A percentile compares a stretch with the other conserved stretches of the same genome.
These are phyloP conservation scores for Teunomyces panamensis DNA, from an alignment of 805 yeast species.

Conservation along the genomic window DNA sequence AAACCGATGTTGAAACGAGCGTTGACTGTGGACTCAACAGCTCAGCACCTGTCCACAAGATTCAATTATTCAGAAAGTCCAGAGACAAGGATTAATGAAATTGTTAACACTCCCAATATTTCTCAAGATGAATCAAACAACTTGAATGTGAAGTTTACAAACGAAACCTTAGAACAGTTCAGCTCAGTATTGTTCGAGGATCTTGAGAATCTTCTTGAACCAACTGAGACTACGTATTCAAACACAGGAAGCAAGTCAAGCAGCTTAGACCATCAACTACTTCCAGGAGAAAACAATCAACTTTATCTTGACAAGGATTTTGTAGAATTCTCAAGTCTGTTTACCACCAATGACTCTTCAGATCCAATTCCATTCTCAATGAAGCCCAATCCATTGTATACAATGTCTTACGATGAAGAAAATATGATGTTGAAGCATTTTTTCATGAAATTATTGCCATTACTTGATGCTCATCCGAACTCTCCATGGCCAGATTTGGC, in stretches of 20 bases:
- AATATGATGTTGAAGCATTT: conserved; percentile 55
- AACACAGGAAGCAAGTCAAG: not conserved
- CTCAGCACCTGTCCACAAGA: not conserved
- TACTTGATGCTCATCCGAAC: conserved; percentile 58
- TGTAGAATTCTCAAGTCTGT: not conserved
- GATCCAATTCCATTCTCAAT: not conserved
- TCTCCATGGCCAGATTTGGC: conserved; percentile 63
- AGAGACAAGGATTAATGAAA: not conserved
- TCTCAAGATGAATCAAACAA: not conserved
- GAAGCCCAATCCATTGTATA: not conserved
- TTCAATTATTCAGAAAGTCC: not conserved
- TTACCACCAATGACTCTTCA: not conserved
- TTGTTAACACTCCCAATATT: not conserved
- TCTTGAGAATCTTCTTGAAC: conserved; percentile 19
- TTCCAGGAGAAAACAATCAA: not conserved
- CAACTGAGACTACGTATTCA: conserved; percentile 2
- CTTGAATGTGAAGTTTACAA: conserved; percentile 8
- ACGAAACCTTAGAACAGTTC: conserved; percentile 20
- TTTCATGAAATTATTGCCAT: conserved; percentile 50
- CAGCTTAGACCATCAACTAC: not conserved
- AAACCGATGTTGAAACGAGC: not conserved
- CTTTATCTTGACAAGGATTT: conserved; percentile 1
- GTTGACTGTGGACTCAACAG: no score
- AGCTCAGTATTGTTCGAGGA: conserved; percentile 24
- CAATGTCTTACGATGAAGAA: conserved; percentile 45